Base-by-base conservation (phyloP, 192 early-diverging fungal species). In the Entomortierella parvispora region DNA sequence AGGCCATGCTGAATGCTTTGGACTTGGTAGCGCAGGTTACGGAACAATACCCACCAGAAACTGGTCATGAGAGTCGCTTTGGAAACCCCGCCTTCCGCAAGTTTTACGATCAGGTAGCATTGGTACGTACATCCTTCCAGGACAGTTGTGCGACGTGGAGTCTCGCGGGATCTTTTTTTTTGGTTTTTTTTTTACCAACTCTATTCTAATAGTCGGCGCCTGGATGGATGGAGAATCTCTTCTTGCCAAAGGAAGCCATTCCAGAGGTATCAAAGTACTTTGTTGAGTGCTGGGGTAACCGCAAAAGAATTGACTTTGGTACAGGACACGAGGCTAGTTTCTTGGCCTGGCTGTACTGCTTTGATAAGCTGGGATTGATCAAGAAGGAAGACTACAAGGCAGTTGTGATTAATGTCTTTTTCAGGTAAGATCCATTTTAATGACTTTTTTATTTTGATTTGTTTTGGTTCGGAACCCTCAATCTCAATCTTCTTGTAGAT, bases 241-340 rank as follows among this genome's bases (percentile, higher is more conserved):
- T 49, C 1, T 23, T 80, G 15, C 79, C 82, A 3, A 65, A 78
- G 37, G 77, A 66, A 22, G 80, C 83, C 14, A 63, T 84, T 12
- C 74, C 74, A 20, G 87, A 89, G 61, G 81, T 96, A 4, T 79
- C 91, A 18, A 82, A 80, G 37, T 99, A 99, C 83, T 85, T 94
- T 57, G 51, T 87, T 20, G 89, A 96, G 75, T 85, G 87, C 67
- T 98, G 94, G 87, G 97, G 97, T 10, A 93, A 96, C 69, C 87
- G 92, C 12, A 91, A 88, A 61, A 89, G 97, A 62, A 96, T 98
- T 60, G 97, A 99, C 83, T 99, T 98, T 84, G 97, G 97, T 28
- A 96, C 96, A 5, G 96, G 97, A 10, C 97, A 99, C 63, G 97
- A 99, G 83, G 90, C 92, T 7, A 94, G 93, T 64, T 97, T 99